Evolutionary conservation across 2,329 filamentous ascomycete genomes (phyloP), one percentile per base, ranked within the genome.

Genomic region (Penicillium sp.): DNA sequence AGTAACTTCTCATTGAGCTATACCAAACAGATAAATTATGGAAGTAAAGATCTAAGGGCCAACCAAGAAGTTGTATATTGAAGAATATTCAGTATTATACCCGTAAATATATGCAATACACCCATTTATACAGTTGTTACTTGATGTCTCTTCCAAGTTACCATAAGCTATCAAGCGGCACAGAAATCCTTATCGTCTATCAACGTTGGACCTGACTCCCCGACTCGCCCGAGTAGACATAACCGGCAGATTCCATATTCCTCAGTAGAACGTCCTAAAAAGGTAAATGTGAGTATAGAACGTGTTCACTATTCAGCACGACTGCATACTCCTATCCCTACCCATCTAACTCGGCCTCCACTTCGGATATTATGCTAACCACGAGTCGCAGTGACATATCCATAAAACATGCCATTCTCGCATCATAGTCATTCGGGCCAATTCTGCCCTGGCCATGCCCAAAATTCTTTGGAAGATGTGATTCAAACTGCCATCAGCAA

Each of bases 351-450:
- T 46, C 35, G 8, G 9, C 8, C 8, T 27, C 17, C 25, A 12
- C n/a, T 38, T 21, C 31, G 25, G n/a, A 25, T 21, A 43, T 45
- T 21, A 17, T 35, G n/a, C 38, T 56, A 35, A 56, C 31, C 23
- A 29, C 13, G 12, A 50, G 27, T n/a, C 17, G 19, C 17, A 55
- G 54, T 38, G 21, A 47, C 17, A 53, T 13, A 17, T 21, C 38
- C 13, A 42, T 9, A 31, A 21, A 49, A 43, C 52, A 97, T 97
- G 94, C 93, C 93, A 2, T 96, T 96, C 79, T 95, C 94, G 5
- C 95, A 97, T 81, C 94, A 99, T 77, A 96, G 91, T 71, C 94
- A 99, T 78, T 97, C 94, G 38, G 94, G 94, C 62, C 91, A 99
- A 74, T 99, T 99, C 80, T 99, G 94, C 79, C 88, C 88, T 10